Conservation (phyloP, 768 basidiomycete species). For the Tulasnella sp. region DNA sequence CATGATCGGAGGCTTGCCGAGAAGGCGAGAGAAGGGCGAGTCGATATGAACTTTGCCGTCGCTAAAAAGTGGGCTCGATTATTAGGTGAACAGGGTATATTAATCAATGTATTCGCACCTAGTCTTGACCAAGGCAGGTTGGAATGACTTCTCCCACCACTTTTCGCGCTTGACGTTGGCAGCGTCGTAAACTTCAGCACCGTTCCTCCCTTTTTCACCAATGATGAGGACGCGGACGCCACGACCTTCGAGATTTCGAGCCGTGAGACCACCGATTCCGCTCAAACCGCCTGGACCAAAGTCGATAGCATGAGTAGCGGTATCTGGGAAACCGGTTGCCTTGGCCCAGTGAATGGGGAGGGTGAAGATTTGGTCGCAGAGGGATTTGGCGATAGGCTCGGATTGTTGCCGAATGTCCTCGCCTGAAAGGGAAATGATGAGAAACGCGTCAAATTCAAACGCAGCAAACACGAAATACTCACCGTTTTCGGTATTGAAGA, state of each 20-base stretch:
- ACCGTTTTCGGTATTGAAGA: slow-evolving; percentile 93
- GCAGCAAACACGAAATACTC: slow-evolving; percentile 54
- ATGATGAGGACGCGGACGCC: slow-evolving; percentile 85
- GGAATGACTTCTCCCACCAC: slow-evolving; percentile 88
- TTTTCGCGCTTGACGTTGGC: slow-evolving; percentile 62
- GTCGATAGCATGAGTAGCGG: slow-evolving; percentile 90
- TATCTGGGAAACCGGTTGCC: slow-evolving; percentile 81
- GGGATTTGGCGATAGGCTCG: slow-evolving; percentile 73
- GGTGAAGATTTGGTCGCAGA: slow-evolving; percentile 91
- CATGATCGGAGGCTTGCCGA: slow-evolving; percentile 98
- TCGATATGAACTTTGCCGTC: slow-evolving; percentile 90
- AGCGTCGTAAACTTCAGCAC: slow-evolving; percentile 73
- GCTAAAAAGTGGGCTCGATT: slow-evolving; percentile 43
- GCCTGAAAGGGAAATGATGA: slow-evolving; percentile 63
- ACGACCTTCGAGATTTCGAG: slow-evolving; percentile 84
- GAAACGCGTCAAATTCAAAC: slow-evolving; percentile 63
- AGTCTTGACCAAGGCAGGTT: slow-evolving; percentile 79
- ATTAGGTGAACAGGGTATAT: background rate
- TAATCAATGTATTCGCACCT: slow-evolving; percentile 43
- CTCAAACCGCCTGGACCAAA: slow-evolving; percentile 93
- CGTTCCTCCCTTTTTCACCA: slow-evolving; percentile 85
- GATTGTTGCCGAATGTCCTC: slow-evolving; percentile 65
- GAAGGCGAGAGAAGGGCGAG: slow-evolving; percentile 89
- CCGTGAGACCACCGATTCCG: slow-evolving; percentile 87
- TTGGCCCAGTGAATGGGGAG: slow-evolving; percentile 87